Evolutionary conservation across 1,284 basidiomycete genomes (phyloP), one percentile per base, ranked within the genome.

Genomic region (Amylostereum chailletii): DNA sequence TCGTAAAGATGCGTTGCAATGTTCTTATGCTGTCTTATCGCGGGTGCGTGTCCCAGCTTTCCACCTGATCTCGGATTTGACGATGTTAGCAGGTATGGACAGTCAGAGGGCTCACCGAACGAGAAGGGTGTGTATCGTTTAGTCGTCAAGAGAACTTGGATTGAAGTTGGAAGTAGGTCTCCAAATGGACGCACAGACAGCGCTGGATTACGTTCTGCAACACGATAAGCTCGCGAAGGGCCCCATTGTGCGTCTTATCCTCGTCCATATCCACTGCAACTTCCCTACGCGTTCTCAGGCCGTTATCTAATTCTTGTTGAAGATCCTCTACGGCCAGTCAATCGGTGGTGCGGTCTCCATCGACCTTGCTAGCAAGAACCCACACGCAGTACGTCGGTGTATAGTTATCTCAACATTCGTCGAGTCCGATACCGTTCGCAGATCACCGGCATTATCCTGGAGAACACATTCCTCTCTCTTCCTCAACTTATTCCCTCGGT

Each of bases 311-410:
- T 31, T 19, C 42, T 41, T 61, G 62, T 48, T 54, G 29, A 51
- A 86, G 83, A 71, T 91, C 42, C 65, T 94, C 0, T 98, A 93
- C 59, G 94, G 95, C 0, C 95, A 98, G 65, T 94, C 90, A 5
- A 91, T 99, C 32, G 95, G 95, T 10, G 94, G 94, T n/a, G 94
- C 94, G 0, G 94, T 98, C 1, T 78, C 89, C 9, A 87, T 97
- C 47, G 86, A 94, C 64, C 81, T 96, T 3, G 90, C 90, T 0
- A 85, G 83, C 50, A 77, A 79, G 37, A 94, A 94, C 62, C 79
- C 87, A 0, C 68, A 75, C 31, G 77, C 81, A 58, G 88, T 87
- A 51, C 45, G 67, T 63, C 42, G 47, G 39, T 19, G 19, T 19
- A 19, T 19, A 19, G 19, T 19, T 19, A 19, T 19, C 19, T 19